These are phyloP conservation scores for Verticillium klebahnii DNA, from an alignment of 2,329 filamentous ascomycete species.

Conservation along the genomic window DNA sequence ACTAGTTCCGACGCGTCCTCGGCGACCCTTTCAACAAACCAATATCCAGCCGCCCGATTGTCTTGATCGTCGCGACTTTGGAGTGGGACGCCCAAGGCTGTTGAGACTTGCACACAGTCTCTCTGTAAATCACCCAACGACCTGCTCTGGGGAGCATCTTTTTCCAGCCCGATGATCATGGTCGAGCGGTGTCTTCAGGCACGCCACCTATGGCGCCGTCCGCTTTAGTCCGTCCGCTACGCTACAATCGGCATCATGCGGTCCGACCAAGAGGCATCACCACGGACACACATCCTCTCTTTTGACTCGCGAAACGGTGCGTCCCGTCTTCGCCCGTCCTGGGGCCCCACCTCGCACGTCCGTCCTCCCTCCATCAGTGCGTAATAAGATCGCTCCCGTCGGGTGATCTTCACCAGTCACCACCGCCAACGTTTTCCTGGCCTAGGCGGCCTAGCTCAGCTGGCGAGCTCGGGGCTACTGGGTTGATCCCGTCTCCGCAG, in stretches of 20 bases:
- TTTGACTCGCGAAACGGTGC: slow-evolving; percentile 2
- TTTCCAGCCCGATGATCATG: not conserved
- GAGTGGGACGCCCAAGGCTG: too few species aligned
- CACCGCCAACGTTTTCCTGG: not conserved
- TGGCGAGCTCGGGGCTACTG: not conserved
- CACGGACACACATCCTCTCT: not conserved
- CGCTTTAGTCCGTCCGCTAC: not conserved
- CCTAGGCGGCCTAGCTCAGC: not conserved
- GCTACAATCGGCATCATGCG: not conserved
- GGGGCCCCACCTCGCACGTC: not conserved
- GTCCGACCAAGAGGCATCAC: not conserved
- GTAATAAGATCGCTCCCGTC: not conserved
- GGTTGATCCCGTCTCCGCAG: not conserved
- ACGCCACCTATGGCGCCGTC: not conserved
- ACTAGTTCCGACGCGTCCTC: not conserved
- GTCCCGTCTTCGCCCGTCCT: slow-evolving; percentile 1
- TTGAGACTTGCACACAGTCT: too few species aligned
- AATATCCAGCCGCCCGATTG: too few species aligned
- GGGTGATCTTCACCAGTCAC: not conserved
- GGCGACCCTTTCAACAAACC: too few species aligned
- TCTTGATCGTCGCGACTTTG: too few species aligned
- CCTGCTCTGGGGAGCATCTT: not conserved
- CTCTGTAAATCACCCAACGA: not conserved
- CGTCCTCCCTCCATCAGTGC: not conserved
- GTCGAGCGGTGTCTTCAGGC: not conserved